Evolutionary conservation across 164 flowering plant species (phyloP), one percentile per base, ranked within the genome.

Genomic region (Echeveria elegans): DNA sequence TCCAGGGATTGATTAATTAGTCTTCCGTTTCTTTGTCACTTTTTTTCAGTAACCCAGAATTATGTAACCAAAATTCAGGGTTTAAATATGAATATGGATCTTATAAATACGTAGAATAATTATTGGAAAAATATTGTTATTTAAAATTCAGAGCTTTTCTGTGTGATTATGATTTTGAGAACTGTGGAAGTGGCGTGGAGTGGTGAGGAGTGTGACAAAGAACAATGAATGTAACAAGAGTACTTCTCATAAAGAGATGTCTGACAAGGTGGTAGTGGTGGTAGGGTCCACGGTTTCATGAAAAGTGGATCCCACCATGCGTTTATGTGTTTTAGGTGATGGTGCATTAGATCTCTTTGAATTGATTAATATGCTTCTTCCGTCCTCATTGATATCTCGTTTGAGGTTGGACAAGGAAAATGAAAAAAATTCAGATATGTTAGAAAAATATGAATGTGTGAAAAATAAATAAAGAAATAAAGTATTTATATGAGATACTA

Each of bases 271-370:
- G 56, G 56, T 50, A 16, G 52, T 47, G n/a, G 52, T 16, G 56
- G 56, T 50, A 26, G 56, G 28, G 26, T 21, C 56, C 26, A 5
- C 26, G 21, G 26, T 26, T 50, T n/a, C 56, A 50, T 50, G 56
- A 24, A 50, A n/a, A 23, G 16, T 50, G 56, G 56, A 50, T 10
- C 56, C 56, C 56, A 50, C 56, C 3, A 34, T 6, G 56, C 56
- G 21, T 50, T 45, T 50, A 50, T n/a, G 56, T 50, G 56, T 50
- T 24, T 50, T 50, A 50, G 56, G 56, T 50, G 56, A 21, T 45
- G 56, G 21, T 34, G 56, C 28, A 45, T 47, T 50, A 26, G 56
- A 50, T 10, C 56, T 50, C 28, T 7, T 34, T 7, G n/a, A n/a
- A n/a, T 50, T 6, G 24, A 50, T 21, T 50, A 50, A 50, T n/a